Evolutionary conservation across 257 asterid genomes (phyloP), one percentile per base, ranked within the genome.

Genomic region (Ophiorrhiza pumila): DNA sequence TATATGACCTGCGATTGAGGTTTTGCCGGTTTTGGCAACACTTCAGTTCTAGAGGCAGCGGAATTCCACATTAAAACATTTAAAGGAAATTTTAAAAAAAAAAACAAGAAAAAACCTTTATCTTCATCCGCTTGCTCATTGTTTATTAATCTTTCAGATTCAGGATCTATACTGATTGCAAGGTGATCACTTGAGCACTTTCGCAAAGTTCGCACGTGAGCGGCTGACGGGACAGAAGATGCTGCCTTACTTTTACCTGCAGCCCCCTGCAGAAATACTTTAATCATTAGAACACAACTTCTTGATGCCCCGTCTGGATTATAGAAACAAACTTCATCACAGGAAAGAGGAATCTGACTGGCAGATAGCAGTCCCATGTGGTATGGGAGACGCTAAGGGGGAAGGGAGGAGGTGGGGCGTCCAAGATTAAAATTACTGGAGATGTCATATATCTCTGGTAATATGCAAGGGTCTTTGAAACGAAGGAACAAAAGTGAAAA

Each of bases 141-240:
- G 77, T 72, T 79, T 61, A 86, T 80, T 72, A 95, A 82, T 75
- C 88, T 83, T 79, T 95, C 90, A 45, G 96, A 78, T 74, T 87
- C 99, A 55, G 97, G 83, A 75, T 89, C 97, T 20, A 95, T 85
- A 80, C 68, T 88, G 72, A 95, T 85, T 58, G 97, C 91, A 77
- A 95, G 95, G 77, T 95, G 98, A 80, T 90, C 99, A 13, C 77
- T 84, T 53, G 99, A 95, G 74, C 97, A 91, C 87, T 95, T 95
- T 76, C 92, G 85, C 83, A 95, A 56, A 3, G 96, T 77, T 65
- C 99, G 97, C 31, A 65, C 86, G 46, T 89, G 97, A 70, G 98
- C 95, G 68, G 96, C 96, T 61, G 93, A 85, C n/a, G 87, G 77
- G 58, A 78, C 89, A 39, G 80, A 82, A 65, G 93, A 83, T 73